Base-by-base conservation (phyloP, 352 stramenopile species). In the Globisporangium sylvaticum region DNA sequence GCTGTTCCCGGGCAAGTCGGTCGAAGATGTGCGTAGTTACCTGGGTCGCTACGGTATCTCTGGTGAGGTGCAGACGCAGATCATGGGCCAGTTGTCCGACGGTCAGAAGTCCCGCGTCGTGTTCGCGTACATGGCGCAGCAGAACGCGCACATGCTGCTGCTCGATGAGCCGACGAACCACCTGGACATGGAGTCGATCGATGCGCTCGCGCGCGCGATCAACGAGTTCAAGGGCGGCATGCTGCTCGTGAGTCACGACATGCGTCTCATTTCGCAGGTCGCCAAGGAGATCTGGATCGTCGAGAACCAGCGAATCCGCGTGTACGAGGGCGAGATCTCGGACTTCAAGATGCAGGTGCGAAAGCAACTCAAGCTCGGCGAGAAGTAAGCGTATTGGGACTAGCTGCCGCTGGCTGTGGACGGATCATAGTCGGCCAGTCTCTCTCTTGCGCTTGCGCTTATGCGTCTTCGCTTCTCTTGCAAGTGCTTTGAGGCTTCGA, bases 241-340 rank as follows among this genome's bases (percentile, higher is more conserved):
- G 79, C 84, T 99, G 15, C 84, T 99, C 46, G 97, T 99, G 39
- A 98, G 89, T 64, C 97, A 99, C 89, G 97, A 99, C 90, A 98
- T 99, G 96, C 89, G 97, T 59, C 84, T 99, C 59, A 98, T 99
- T 74, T 97, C 90, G 64, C 95, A 99, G 77, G 98, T 99, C 59
- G 97, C 97, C 60, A 95, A 99, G 73, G 96, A 99, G 79, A 99
- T 99, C 79, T 99, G 97, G 88, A 89, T 99, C 59, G 97, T 98
- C 68, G 97, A 99, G 70, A 86, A 99, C 72, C 96, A 98, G 68
- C 92, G 90, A 61, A 97, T 99, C 62, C 87, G 80, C 9, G 92
- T 95, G 55, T 99, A 99, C 83, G 82, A 98, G 53, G 97, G 97
- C 53, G 97, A 99, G 77, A 99, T 99, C 73, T 90, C 92, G 67